Percentiles rank a stretch among this genome's conserved stretches.
phyloP scores from a whole-genome alignment of 495 filamentous ascomycete species.

The Tuber calosporum region DNA sequence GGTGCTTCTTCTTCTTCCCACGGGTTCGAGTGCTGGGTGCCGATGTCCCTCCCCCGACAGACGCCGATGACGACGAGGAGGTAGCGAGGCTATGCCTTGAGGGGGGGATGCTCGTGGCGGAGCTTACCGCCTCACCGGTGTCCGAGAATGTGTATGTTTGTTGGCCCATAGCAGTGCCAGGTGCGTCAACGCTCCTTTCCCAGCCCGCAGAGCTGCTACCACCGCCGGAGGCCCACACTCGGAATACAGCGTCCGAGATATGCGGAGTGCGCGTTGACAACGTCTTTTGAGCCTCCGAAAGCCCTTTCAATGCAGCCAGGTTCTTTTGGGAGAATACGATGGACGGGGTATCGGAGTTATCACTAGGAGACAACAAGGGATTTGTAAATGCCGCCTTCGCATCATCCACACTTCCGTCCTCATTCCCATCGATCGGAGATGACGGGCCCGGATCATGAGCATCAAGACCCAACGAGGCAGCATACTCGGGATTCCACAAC shows the following conservation, averaged over 20 bases:
- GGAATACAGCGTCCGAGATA: slow-evolving; percentile 75
- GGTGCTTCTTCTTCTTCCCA: slow-evolving; percentile 74
- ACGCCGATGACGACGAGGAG: slow-evolving; percentile 47
- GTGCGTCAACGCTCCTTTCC: slow-evolving; percentile 55
- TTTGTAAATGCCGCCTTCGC: slow-evolving; percentile 44
- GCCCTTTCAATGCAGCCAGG: slow-evolving; percentile 52
- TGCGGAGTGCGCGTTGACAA: slow-evolving; percentile 78
- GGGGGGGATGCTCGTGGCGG: slow-evolving; percentile 47
- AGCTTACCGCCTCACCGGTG: slow-evolving; percentile 45
- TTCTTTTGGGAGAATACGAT: slow-evolving; percentile 38
- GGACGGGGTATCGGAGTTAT: slow-evolving; percentile 31
- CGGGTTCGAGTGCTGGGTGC: slow-evolving; percentile 48
- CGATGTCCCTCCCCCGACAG: slow-evolving; percentile 39
- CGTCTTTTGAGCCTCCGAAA: slow-evolving; percentile 75
- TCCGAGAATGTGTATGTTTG: slow-evolving; percentile 57
- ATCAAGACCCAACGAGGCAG: slow-evolving; percentile 44
- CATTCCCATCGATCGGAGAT: slow-evolving; percentile 24
- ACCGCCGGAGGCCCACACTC: slow-evolving; percentile 69
- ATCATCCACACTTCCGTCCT: slow-evolving; percentile 48
- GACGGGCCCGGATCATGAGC: slow-evolving; percentile 24
- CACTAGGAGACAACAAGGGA: slow-evolving; percentile 30
- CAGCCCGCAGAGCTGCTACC: slow-evolving; percentile 45
- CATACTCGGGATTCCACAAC: slow-evolving; percentile 83
- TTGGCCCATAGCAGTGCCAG: slow-evolving; percentile 47
- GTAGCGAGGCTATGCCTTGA: slow-evolving; percentile 48